Percentiles rank a stretch among this genome's conserved stretches.
These are phyloP conservation scores for Cytospora piceicola DNA, from an alignment of 2,329 filamentous ascomycete species.

Conservation along the genomic window DNA sequence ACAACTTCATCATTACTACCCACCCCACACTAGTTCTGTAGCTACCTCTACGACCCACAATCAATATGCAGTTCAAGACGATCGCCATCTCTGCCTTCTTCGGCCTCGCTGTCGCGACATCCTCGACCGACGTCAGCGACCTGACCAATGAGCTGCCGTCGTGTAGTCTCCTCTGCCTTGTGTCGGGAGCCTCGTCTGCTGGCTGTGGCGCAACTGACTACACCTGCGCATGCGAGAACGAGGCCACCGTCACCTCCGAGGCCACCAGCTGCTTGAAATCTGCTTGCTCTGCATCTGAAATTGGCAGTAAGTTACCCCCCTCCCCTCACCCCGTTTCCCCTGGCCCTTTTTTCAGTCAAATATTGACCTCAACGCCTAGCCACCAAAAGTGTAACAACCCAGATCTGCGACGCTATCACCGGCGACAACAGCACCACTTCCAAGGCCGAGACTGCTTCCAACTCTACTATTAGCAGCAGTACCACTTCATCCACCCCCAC, in stretches of 20 bases:
- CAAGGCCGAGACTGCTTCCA: neutral
- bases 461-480: slow-evolving; percentile 1
- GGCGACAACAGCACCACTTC: slow-evolving; percentile 14
- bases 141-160: slow-evolving; percentile 27
- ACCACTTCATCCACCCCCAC: slow-evolving; percentile 14
- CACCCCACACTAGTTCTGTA: slow-evolving; percentile 16
- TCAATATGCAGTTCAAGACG: slow-evolving; percentile 30
- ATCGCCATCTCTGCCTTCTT: slow-evolving; percentile 25
- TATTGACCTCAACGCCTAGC: slow-evolving; percentile 16
- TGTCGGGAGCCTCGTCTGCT: slow-evolving; percentile 21
- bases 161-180: slow-evolving; percentile 26
- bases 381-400: slow-evolving; percentile 19
- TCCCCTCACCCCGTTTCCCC: too few relatives aligned
- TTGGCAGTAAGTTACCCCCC: slow-evolving; percentile 22
- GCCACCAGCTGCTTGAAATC: slow-evolving; percentile 16
- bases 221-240: slow-evolving; percentile 26
- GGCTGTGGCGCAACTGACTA: slow-evolving; percentile 26
- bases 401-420: slow-evolving; percentile 26
- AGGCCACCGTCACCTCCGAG: slow-evolving; percentile 17
- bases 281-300: slow-evolving; percentile 25
- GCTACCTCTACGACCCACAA: slow-evolving; percentile 21
- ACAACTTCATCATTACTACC: neutral
- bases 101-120: slow-evolving; percentile 26
- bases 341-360: neutral
- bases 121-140: slow-evolving; percentile 15